Evolutionary conservation across 495 filamentous ascomycete species (phyloP), one percentile per base, ranked within the genome.

Genomic region (Endocarpon pusillum): DNA sequence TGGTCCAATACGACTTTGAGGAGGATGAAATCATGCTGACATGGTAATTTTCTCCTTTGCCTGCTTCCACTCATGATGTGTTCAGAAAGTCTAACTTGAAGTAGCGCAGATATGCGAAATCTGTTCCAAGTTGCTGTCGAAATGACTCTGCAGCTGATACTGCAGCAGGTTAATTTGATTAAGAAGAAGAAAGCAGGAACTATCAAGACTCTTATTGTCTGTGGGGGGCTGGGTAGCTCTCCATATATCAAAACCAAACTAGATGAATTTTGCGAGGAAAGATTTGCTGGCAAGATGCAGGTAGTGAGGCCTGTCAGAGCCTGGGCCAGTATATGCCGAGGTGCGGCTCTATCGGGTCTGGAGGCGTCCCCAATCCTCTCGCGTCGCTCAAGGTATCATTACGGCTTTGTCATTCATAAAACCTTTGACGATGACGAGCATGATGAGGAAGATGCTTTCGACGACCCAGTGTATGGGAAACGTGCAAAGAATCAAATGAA

Each of bases 321-420:
- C 3, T 85, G 75, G 74, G 79, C 74, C 6, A 75, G 77, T n/a
- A 73, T 82, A 10, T 75, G 78, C 18, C 61, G 69, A 33, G 73
- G 69, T 18, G 81, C 67, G 7, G 78, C 72, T 21, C 58, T 79
- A 30, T 61, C 69, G 41, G 78, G 75, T 6, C 53, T 83, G 16
- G 78, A 82, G 48, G 76, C 69, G 16, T 77, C 63, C 46, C 73
- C 80, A 65, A 73, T 82, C 4, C 62, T 77, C 20, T 73, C 63
- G 17, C 51, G 76, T 17, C 67, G 73, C 42, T 65, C 73, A 20
- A 58, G 78, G 28, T 76, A 69, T 63, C 75, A 81, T 52, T 83
- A 83, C 48, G 78, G 78, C n/a, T 33, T 49, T 36, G 37, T 32
- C 0, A 7, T 36, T 2, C 32, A 37, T 6, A 1, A 1, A 19